Evolutionary conservation across 176 grass and related monocot species (phyloP).

Genomic region (Oryza brachyantha): DNA sequence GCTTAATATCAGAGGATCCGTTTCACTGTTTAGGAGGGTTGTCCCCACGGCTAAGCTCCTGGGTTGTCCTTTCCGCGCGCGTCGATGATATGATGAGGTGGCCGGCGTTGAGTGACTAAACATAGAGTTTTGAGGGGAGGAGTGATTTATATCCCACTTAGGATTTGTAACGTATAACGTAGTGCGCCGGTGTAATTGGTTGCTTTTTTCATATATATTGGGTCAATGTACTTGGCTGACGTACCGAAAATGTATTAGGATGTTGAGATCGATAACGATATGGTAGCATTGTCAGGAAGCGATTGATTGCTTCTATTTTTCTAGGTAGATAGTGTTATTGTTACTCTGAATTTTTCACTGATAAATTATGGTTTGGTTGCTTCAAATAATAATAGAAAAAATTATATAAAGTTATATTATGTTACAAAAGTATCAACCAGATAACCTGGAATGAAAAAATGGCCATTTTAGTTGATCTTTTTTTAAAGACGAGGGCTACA

Average conservation of each 20-base stretch:
- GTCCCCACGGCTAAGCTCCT: not conserved
- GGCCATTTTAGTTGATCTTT: accelerated
- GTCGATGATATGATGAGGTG: accelerated
- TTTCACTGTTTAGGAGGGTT: not conserved
- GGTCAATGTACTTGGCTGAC: not conserved
- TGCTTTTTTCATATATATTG: accelerated
- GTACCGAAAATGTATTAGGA: accelerated
- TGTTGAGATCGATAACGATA: not conserved
- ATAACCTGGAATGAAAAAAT: not conserved
- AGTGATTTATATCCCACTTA: no score
- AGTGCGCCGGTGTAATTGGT: not conserved
- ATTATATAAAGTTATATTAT: not conserved
- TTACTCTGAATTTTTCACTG: not conserved
- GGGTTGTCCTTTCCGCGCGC: accelerated
- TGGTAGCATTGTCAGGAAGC: accelerated
- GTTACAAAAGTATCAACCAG: not conserved
- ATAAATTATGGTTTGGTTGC: not conserved
- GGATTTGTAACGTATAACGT: not conserved
- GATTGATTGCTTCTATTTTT: not conserved
- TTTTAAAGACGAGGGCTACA: no score
- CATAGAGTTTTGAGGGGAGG: no score
- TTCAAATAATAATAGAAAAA: not conserved
- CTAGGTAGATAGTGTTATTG: accelerated
- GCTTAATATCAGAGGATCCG: no score
- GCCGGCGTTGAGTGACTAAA: accelerated